Evolutionary conservation across 805 yeast species (phyloP), one percentile per base, ranked within the genome.

Genomic region (Pichia cabralensis): DNA sequence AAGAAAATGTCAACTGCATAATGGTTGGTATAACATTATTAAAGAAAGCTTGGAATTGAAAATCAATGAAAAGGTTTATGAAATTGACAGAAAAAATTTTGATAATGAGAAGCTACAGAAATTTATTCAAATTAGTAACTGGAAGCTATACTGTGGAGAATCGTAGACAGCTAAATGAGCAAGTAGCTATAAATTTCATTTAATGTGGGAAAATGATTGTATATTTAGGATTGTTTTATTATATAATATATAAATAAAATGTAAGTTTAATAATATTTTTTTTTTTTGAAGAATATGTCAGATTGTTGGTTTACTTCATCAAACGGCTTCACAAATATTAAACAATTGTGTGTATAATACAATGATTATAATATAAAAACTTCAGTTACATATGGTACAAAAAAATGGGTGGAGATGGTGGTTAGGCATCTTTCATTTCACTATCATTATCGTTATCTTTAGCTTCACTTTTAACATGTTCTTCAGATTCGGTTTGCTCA

Each of bases 1-100:
- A 40, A 61, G 67, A 35, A 75, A 72, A 43, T 77, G 85, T 49
- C 48, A 49, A 3, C 65, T 69, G 30, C 85, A 77, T 42, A 37
- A 49, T 17, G 48, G 53, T 1, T 59, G 63, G 63, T 48, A 43
- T 35, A 39, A 46, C 11, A 57, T 63, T 25, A 40, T 53, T 12
- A 42, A 42, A 31, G 61, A 56, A 30, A 62, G 62, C 30, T 53
- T 69, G 21, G 60, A 60, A 23, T 28, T 50, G 19, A 53, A 56
- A 14, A 30, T 63, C n/a, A 53, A 49, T 5, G 53, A 48, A 13
- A 33, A 58, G 7, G 50, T 49, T 5, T 31, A 38, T 5, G 38
- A 47, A 17, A 33, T 48, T 4, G 33, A 28, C 0, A 36, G 35
- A 15, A 45, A 58, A 15, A 18, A 12, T 18, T 18, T 19, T 11